Evolutionary conservation across 139 green algal genomes (phyloP).

Genomic region (Zygnema cylindricum): DNA sequence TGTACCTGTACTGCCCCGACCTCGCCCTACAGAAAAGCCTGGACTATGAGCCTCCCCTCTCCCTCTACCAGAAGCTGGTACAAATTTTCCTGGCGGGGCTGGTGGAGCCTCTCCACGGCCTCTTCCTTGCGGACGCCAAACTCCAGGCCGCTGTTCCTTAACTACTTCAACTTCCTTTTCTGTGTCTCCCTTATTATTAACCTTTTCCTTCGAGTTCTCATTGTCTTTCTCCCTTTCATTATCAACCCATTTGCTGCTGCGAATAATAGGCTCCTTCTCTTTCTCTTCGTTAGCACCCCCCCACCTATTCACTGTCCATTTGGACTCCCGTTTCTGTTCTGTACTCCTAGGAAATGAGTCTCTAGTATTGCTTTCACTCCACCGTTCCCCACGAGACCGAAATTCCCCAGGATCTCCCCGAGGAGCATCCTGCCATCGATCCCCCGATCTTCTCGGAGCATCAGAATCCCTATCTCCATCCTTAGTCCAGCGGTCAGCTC

Average conservation of each 20-base stretch:
- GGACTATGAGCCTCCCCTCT: conserved; percentile 27
- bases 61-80: conserved; percentile 19
- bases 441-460: not conserved
- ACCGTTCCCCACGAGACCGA: not conserved
- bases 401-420: conserved; percentile 17
- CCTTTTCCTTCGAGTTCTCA: not conserved
- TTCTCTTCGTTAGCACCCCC: not conserved
- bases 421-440: conserved; percentile 12
- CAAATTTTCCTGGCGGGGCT: not conserved
- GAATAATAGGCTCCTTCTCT: not conserved
- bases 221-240: conserved; percentile 27
- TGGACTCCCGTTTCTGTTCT: conserved; percentile 12
- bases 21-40: not conserved
- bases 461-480: conserved; percentile 10
- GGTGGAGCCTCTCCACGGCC: conserved; percentile 35
- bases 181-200: not conserved
- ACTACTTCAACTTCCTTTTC: conserved; percentile 4
- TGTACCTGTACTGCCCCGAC: conserved; percentile 14
- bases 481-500: conserved; percentile 8
- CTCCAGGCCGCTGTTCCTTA: not conserved
- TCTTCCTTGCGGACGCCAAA: not conserved
- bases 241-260: conserved; percentile 8
- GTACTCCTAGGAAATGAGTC: not conserved
- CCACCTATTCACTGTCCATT: not conserved
- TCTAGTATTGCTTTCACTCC: not conserved